Percentiles rank a stretch among this genome's conserved stretches.
phyloP scores from a whole-genome alignment of 345 rosid genomes.

The Rhodamnia argentea region DNA sequence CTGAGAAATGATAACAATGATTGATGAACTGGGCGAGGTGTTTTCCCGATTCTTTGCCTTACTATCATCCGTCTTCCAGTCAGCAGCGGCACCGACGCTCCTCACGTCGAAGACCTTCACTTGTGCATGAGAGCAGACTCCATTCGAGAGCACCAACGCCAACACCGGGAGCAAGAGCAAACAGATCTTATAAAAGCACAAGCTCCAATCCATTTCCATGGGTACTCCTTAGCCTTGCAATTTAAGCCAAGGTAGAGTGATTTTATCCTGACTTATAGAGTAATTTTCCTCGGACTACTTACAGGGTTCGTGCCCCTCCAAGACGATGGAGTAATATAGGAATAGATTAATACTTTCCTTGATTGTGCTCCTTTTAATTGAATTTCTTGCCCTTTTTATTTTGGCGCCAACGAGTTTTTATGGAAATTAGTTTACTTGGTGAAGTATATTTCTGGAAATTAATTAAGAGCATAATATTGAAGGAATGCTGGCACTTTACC shows the following conservation, averaged over 20 bases:
- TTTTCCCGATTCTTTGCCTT: not conserved
- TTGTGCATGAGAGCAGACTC: not conserved
- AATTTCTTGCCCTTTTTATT: not conserved
- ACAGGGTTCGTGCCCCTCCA: not conserved
- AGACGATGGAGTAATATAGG: not conserved
- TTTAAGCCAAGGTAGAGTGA: not conserved
- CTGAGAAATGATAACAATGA: not conserved
- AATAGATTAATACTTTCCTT: not conserved
- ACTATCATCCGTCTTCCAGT: constrained; percentile 4
- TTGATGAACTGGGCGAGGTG: not conserved
- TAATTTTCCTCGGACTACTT: not conserved
- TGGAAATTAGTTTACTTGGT: not conserved
- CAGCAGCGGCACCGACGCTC: constrained; percentile 9
- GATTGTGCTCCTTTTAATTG: not conserved
- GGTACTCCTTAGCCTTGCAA: not conserved
- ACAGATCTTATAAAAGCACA: not conserved
- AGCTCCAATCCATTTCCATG: not conserved
- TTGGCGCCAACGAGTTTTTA: not conserved
- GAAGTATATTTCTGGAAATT: no score
- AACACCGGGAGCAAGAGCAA: not conserved
- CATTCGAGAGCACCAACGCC: not conserved
- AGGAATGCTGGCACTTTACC: not conserved
- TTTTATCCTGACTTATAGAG: no score
- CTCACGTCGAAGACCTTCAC: constrained; percentile 5
- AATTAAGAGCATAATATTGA: not conserved